Evolutionary conservation across 1,139 yeast species (phyloP).

Genomic region (Suhomyces guaymorum): DNA sequence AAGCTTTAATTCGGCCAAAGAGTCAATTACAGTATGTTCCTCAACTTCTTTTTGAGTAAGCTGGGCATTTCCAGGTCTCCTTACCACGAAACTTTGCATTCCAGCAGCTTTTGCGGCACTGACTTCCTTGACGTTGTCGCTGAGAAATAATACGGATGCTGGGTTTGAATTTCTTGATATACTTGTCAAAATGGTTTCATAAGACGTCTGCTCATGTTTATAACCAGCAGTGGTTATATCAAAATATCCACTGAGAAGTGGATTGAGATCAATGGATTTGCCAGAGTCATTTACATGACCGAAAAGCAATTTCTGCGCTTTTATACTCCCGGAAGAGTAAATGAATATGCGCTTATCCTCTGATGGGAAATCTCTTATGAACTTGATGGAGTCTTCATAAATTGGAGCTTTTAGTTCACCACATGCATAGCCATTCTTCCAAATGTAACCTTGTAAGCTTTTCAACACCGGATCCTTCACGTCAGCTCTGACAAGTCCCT

Average conservation of each 20-base stretch:
- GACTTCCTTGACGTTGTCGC: constrained; percentile 71
- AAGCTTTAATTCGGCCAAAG: constrained; percentile 7
- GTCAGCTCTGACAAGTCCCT: constrained; percentile 60
- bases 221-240: constrained; percentile 85
- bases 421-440: constrained; percentile 75
- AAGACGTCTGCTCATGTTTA: constrained; percentile 61
- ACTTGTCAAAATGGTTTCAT: constrained; percentile 53
- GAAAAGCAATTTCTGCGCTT: constrained; percentile 81
- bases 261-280: constrained; percentile 51
- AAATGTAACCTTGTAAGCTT: constrained; percentile 76
- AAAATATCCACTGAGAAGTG: constrained; percentile 62
- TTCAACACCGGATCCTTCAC: constrained; percentile 79
- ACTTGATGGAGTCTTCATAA: constrained; percentile 67
- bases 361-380: constrained; percentile 43
- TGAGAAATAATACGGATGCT: constrained; percentile 57
- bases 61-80: constrained; percentile 75
- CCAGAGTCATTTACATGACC: constrained; percentile 50
- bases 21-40: constrained; percentile 7
- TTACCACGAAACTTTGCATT: constrained; percentile 56
- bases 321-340: constrained; percentile 89
- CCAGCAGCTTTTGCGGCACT: constrained; percentile 74
- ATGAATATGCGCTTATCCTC: constrained; percentile 51
- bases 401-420: constrained; percentile 81
- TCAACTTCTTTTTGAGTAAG: constrained; percentile 34
- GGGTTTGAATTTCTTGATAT: constrained; percentile 35